Conservation (phyloP, 2,329 filamentous ascomycete genomes). For the Thelonectria blattea region DNA sequence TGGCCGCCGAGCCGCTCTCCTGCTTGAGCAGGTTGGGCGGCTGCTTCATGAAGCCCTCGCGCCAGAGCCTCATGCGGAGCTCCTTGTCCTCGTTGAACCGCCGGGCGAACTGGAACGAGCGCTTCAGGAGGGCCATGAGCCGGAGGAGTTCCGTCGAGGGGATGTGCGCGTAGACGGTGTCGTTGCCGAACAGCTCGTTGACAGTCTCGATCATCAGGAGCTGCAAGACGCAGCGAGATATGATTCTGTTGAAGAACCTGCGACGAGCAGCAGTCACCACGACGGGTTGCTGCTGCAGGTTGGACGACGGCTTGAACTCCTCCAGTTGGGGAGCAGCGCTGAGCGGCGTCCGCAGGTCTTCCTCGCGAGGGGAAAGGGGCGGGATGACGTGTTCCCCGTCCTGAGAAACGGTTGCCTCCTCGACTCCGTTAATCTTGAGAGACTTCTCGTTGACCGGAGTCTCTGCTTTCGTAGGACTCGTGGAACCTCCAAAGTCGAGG, state of each 20-base stretch:
- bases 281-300: slow-evolving; percentile 83
- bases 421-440: slow-evolving; percentile 64
- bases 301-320: slow-evolving; percentile 82
- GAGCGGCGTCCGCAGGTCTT: slow-evolving; percentile 43
- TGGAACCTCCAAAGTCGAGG: slow-evolving; percentile 53
- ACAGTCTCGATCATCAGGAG: slow-evolving; percentile 99
- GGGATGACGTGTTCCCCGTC: slow-evolving; percentile 44
- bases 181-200: slow-evolving; percentile 97
- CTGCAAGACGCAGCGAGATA: slow-evolving; percentile 96
- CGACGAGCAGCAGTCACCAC: slow-evolving; percentile 92
- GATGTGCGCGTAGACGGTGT: slow-evolving; percentile 91
- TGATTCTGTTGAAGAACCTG: slow-evolving; percentile 98
- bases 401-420: slow-evolving; percentile 44
- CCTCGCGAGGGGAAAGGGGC: slow-evolving; percentile 41
- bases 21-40: slow-evolving; percentile 97
- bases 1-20: slow-evolving; percentile 88
- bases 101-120: slow-evolving; percentile 94
- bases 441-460: slow-evolving; percentile 58
- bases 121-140: slow-evolving; percentile 93
- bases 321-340: slow-evolving; percentile 64
- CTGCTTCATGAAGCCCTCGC: slow-evolving; percentile 99
- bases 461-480: slow-evolving; percentile 50
- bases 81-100: slow-evolving; percentile 99
- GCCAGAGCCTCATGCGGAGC: slow-evolving; percentile 89
- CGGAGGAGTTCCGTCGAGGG: slow-evolving; percentile 88